Base-by-base conservation (phyloP, 208 protist genomes). In the Novymonas esmeraldas region DNA sequence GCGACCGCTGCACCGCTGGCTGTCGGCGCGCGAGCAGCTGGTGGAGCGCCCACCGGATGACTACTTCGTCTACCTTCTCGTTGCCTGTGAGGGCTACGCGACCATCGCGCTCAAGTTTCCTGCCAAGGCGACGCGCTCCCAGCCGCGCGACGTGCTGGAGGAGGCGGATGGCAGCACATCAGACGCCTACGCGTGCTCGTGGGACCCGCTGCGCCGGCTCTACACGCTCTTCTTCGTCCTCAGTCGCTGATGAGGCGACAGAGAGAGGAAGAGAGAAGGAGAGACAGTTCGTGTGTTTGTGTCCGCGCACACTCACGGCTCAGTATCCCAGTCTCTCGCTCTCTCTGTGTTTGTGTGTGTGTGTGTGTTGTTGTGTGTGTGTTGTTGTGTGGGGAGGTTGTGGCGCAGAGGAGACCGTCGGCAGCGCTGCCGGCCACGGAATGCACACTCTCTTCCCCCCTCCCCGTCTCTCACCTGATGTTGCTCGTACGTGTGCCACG, bases 61-160 rank as follows among this genome's bases (percentile, higher is more conserved):
- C 52, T 83, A 93, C 66, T 82, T 81, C 20, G 74, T 92, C 0
- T 96, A 93, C 60, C 44, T 96, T 0, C 61, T 96, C 10, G 78
- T 96, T n/a, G 87, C 90, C 5, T 96, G 90, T 45, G 87, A 94
- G 54, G 84, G 84, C n/a, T 96, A 93, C 68, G 73, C 79, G 60
- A 93, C 90, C 29, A 72, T 90, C 6, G 73, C 83, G 11, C n/a
- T 96, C 5, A 92, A 91, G 63, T 93, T 96, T 41, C 90, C 90
- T 0, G 69, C 87, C 22, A 73, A 82, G 44, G 61, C 61, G 16
- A 52, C 22, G 11, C 68, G 73, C 16, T 70, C 51, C 0, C 69
- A 73, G 28, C 61, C 72, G 67, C 75, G 74, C 45, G 71, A 81
- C 51, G 76, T 64, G 38, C 24, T 61, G 48, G 56, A 75, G 41